Conservation (phyloP, 2,329 filamentous ascomycete genomes). For the Aspergillus sp. region DNA sequence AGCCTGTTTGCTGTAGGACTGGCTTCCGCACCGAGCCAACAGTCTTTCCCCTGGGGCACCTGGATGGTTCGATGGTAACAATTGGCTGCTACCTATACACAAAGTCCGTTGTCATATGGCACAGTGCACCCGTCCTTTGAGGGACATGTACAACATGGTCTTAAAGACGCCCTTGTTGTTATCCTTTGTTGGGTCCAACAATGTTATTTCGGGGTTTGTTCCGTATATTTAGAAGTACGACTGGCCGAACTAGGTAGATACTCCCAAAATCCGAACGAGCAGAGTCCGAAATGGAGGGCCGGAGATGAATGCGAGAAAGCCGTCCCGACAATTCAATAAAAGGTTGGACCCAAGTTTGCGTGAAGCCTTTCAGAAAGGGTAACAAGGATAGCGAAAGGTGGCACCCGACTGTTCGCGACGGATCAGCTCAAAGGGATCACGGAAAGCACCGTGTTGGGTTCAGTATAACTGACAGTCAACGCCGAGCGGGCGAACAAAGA, state of each 20-base stretch:
- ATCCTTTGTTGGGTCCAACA: not conserved
- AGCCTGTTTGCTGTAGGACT: not conserved
- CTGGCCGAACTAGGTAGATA: not conserved
- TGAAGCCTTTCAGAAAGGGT: not conserved
- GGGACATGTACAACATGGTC: not conserved
- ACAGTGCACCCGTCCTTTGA: not conserved
- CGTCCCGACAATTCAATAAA: not conserved
- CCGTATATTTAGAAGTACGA: not conserved
- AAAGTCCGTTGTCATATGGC: not conserved
- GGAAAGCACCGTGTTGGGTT: not conserved
- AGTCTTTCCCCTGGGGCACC: not conserved
- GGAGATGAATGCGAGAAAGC: not conserved
- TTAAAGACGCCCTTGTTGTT: not conserved
- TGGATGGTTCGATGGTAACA: not conserved
- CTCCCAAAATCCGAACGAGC: not conserved
- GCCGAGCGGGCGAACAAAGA: not conserved
- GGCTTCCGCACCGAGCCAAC: not conserved
- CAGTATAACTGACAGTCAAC: not conserved
- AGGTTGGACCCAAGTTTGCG: not conserved
- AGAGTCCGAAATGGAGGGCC: not conserved
- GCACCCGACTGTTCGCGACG: constrained; percentile 1
- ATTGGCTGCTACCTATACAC: not conserved
- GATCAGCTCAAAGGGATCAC: not conserved
- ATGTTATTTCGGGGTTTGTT: not conserved
- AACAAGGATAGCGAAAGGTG: not conserved